Percentiles rank a stretch among this genome's conserved stretches.
phyloP scores from a whole-genome alignment of 1,139 yeast genomes.

The Candida glucosophila region DNA sequence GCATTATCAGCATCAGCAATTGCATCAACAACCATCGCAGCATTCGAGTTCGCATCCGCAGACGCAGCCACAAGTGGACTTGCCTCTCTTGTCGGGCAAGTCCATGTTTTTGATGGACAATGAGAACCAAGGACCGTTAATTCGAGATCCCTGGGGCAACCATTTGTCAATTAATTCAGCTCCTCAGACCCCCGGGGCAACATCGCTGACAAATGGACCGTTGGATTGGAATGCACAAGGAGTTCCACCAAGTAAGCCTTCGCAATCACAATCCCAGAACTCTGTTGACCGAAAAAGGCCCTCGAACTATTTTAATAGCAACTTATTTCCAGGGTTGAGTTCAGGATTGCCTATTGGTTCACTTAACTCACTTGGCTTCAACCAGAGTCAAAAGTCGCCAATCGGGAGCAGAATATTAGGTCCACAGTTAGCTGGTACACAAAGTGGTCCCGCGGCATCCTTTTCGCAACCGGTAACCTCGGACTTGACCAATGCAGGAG shows the following conservation, averaged over 20 bases:
- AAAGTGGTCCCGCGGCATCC: conserved; percentile 3
- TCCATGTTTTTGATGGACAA: conserved; percentile 50
- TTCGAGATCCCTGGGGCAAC: conserved; percentile 38
- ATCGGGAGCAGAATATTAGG: too few relatives aligned
- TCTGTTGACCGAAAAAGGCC: conserved; percentile 17
- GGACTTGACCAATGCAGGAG: too few relatives aligned
- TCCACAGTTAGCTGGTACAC: conserved; percentile 8
- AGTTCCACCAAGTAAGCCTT: conserved; percentile 4
- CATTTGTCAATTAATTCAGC: conserved; percentile 15
- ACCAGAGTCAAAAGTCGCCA: too few relatives aligned
- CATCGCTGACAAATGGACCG: conserved; percentile 15
- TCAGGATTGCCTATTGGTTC: conserved; percentile 5
- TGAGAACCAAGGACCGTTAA: conserved; percentile 38
- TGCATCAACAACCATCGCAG: too few relatives aligned
- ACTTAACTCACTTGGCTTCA: conserved; percentile 4
- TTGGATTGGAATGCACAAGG: conserved; percentile 21
- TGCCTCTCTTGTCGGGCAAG: conserved; percentile 39
- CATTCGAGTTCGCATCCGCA: too few relatives aligned
- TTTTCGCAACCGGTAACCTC: conserved; percentile 3
- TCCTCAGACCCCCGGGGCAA: conserved; percentile 32
- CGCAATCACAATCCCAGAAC: conserved; percentile 5
- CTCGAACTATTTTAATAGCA: conserved; percentile 26
- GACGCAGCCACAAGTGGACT: conserved; percentile 16
- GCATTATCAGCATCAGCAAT: too few relatives aligned
- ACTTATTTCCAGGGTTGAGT: conserved; percentile 7